Base-by-base conservation (phyloP, 345 rosid genomes). In the Cardamine occulta region DNA sequence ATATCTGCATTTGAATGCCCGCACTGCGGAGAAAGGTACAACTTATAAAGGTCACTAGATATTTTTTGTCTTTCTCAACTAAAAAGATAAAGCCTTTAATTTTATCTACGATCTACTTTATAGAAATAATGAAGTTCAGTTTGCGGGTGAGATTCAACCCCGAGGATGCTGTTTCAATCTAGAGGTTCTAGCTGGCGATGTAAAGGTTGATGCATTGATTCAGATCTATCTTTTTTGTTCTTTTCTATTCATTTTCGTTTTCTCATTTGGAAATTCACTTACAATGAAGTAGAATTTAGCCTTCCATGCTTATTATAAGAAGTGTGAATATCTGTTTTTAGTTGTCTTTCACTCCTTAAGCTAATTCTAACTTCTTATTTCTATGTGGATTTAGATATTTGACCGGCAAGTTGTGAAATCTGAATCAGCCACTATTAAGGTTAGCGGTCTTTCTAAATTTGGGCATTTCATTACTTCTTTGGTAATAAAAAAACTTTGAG, bases 91-190 rank as follows among this genome's bases (percentile, higher is more conserved):
- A 17, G 21, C 48, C 49, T 28, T 14, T 31, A 17, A 23, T 8
- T 34, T 26, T 6, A 23, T 19, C 31, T n/a, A 10, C 48, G 0
- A 52, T 31, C 49, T 76, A 44, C 64, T 17, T 42, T 29, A 10
- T 68, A 87, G 98, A 88, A 94, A 94, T 72, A 91, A 91, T 82
- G 95, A 94, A 80, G 96, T 91, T 73, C 97, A 94, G 82, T 94
- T 91, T 83, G 98, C 97, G 0, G 98, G 97, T 11, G 97, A 91
- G 86, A 86, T 93, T 69, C 97, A 91, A 80, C 83, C 88, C 5
- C 79, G 82, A 45, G 97, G 96, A 13, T 88, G 97, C 72, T 78
- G 80, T 80, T 91, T 87, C 74, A 68, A 8, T 68, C 80, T 91
- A 82, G 76, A 84, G 49, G 81, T 91, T 57, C 84, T 81, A 68